Base-by-base conservation (phyloP, 2,329 filamentous ascomycete species). In the Aspergillus viridinutans region DNA sequence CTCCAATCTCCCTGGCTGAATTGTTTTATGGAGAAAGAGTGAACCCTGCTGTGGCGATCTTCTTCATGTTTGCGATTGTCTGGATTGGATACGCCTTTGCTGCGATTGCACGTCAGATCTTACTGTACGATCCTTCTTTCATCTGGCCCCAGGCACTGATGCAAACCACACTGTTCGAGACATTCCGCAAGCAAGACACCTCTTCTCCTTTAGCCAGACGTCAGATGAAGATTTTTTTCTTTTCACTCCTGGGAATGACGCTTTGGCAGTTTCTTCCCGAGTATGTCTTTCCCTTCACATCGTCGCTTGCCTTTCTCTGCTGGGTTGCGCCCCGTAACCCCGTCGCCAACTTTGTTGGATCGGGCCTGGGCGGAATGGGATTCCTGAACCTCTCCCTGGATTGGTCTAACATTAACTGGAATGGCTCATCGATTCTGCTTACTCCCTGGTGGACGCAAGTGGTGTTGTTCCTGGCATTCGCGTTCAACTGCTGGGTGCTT, bases 231-330 rank as follows among this genome's bases (percentile, higher is more conserved):
- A 74, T 85, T 1, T 86, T 86, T 69, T 85, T 85, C 69, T 67
- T 75, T 9, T 76, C 79, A 0, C 72, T 86, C 0, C 57, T 80
- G 0, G 83, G 75, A 3, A 76, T 85, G 53, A 83, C 79, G 0
- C 61, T 84, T 0, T 87, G 84, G 84, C 83, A 87, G 57, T 86
- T 86, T 58, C 69, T 86, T 0, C 84, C 84, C 0, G 83, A 86
- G 65, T 86, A 79, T 53, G 76, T 81, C 1, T 86, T 86, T 56
- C 83, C 83, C 0, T 81, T 86, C 66, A 74, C 84, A 1, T 81
- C 79, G 7, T 85, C 84, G 0, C 73, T 86, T 7, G 83, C 84
- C 2, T 85, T 86, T 52, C 75, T 86, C 4, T 87, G 84, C 70
- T 86, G 84, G 84, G 82, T 87, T 2, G 83, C 84, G 2, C 83